Percentiles rank a stretch among this genome's conserved stretches.
Evolutionary conservation across 768 basidiomycete genomes (phyloP).

Genomic region (Panaeolus cyanescens): DNA sequence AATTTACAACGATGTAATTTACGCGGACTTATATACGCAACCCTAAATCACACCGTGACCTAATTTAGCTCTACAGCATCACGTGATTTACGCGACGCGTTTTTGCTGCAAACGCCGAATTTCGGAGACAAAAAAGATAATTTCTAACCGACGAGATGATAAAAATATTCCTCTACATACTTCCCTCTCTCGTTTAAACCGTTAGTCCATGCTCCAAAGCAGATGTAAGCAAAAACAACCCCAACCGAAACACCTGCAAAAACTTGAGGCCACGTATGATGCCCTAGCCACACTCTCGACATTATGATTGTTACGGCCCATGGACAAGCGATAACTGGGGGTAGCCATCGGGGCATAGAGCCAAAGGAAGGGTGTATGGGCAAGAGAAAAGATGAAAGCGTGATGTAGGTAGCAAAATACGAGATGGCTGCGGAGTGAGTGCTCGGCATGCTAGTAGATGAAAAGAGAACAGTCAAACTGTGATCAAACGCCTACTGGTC

Average conservation of each 20-base stretch:
- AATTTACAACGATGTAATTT: too few relatives aligned
- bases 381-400: conserved; percentile 56
- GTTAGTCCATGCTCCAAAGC: conserved; percentile 61
- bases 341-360: conserved; percentile 39
- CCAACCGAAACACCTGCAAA: conserved; percentile 61
- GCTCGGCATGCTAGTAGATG: conserved; percentile 69
- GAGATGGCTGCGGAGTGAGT: conserved; percentile 75
- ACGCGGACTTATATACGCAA: too few relatives aligned
- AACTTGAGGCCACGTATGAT: conserved; percentile 76
- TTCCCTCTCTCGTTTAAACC: conserved; percentile 25
- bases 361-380: conserved; percentile 58
- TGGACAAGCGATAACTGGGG: conserved; percentile 50
- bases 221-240: conserved; percentile 47
- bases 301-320: conserved; percentile 56
- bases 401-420: conserved; percentile 63
- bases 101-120: too few relatives aligned
- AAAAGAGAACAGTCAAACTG: background rate
- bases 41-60: background rate
- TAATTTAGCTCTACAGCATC: conserved; percentile 7
- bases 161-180: conserved; percentile 21
- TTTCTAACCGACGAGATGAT: too few relatives aligned
- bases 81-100: conserved; percentile 21
- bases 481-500: background rate
- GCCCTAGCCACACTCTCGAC: conserved; percentile 75
- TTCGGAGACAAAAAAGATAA: too few relatives aligned